Conservation (phyloP, 2,329 filamentous ascomycete genomes). For the Gliomastix tumulicola region DNA sequence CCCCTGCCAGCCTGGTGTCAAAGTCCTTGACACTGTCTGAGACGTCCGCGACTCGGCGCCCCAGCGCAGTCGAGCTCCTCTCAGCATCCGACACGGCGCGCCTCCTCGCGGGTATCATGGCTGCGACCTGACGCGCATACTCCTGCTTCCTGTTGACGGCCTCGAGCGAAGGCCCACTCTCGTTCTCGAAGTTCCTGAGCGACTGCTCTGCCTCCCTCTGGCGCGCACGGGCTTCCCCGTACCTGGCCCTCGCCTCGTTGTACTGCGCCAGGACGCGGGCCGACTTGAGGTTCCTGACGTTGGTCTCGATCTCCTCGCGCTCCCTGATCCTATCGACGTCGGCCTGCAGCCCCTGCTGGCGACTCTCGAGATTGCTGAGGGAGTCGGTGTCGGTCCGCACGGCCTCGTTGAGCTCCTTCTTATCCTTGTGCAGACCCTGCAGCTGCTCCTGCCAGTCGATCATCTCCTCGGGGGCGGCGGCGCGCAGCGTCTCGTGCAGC, state of each 20-base stretch:
- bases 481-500: constrained; percentile 78
- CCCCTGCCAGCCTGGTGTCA: constrained; percentile 37
- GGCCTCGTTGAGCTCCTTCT: constrained; percentile 56
- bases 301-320: constrained; percentile 59
- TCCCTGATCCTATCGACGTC: constrained; percentile 82
- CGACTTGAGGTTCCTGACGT: constrained; percentile 57
- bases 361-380: constrained; percentile 60
- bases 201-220: constrained; percentile 49
- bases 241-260: constrained; percentile 40
- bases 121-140: constrained; percentile 54
- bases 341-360: constrained; percentile 67
- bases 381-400: constrained; percentile 53
- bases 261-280: constrained; percentile 62
- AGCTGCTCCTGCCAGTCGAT: constrained; percentile 69
- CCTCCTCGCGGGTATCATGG: constrained; percentile 47
- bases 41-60: constrained; percentile 25
- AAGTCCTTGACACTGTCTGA: constrained; percentile 34
- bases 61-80: constrained; percentile 34
- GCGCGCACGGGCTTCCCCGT: constrained; percentile 44
- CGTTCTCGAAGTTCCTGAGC: constrained; percentile 50
- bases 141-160: constrained; percentile 63
- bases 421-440: constrained; percentile 59
- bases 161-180: constrained; percentile 58
- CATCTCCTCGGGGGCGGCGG: constrained; percentile 78
- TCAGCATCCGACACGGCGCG: constrained; percentile 48